Evolutionary conservation across 768 basidiomycete genomes (phyloP).

Genomic region (Boletus eberwhitei): DNA sequence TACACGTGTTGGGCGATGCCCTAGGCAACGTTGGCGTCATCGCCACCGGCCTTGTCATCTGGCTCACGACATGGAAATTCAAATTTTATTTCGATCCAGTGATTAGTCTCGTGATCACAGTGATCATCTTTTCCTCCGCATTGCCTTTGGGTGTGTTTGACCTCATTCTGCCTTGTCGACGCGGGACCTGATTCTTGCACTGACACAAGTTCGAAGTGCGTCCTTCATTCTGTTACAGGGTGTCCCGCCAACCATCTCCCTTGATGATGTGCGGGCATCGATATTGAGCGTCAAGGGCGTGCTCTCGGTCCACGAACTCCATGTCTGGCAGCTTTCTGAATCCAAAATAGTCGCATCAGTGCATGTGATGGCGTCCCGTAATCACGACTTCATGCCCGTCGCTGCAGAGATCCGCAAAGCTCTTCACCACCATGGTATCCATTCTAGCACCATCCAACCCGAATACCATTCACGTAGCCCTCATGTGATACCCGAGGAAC

Average conservation of each 20-base stretch:
- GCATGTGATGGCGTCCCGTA: slow-evolving; percentile 81
- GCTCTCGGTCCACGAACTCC: slow-evolving; percentile 83
- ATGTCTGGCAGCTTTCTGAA: slow-evolving; percentile 97
- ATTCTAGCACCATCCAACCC: slow-evolving; percentile 92
- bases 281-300: slow-evolving; percentile 85
- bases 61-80: slow-evolving; percentile 80
- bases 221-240: slow-evolving; percentile 95
- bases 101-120: slow-evolving; percentile 90
- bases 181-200: slow-evolving; percentile 11
- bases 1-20: slow-evolving; percentile 96
- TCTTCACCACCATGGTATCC: slow-evolving; percentile 89
- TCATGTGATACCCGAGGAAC: slow-evolving; percentile 41
- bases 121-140: slow-evolving; percentile 95
- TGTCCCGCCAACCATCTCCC: slow-evolving; percentile 83
- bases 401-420: slow-evolving; percentile 79
- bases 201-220: slow-evolving; percentile 68
- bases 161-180: background rate
- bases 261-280: slow-evolving; percentile 82
- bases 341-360: slow-evolving; percentile 93
- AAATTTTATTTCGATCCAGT: slow-evolving; percentile 92
- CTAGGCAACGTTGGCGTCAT: slow-evolving; percentile 98
- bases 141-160: slow-evolving; percentile 71
- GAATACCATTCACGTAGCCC: slow-evolving; percentile 56
- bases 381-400: slow-evolving; percentile 88
- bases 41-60: slow-evolving; percentile 90